A percentile compares a stretch with the other conserved stretches of the same genome.
Evolutionary conservation across 179 eudicot species (phyloP).

Genomic region (Beta macrorhiza): DNA sequence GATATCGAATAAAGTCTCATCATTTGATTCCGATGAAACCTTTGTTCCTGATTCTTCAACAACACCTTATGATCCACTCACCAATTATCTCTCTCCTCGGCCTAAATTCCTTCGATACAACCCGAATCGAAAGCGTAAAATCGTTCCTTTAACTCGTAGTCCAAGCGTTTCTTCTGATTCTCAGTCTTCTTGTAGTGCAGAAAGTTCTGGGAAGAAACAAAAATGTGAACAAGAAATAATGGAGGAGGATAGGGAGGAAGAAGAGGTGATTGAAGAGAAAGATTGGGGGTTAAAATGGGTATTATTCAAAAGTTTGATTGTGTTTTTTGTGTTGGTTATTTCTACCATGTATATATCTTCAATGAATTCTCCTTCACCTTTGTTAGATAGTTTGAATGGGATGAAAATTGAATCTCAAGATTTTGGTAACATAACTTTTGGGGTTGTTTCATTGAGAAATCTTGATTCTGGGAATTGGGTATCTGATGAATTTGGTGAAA

Average conservation of each 20-base stretch:
- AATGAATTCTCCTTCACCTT: constrained; percentile 12
- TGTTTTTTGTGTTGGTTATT: constrained; percentile 13
- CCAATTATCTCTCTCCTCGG: constrained; percentile 35
- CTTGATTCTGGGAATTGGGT: constrained; percentile 1
- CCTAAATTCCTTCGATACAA: constrained; percentile 30
- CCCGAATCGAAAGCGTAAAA: constrained; percentile 17
- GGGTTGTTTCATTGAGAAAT: constrained; percentile 22
- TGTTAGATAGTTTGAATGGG: neutral
- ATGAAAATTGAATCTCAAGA: neutral
- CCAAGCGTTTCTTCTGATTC: constrained; percentile 12
- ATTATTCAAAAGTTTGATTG: constrained; percentile 21
- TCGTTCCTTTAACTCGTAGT: constrained; percentile 4
- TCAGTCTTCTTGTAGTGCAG: neutral
- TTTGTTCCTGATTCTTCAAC: constrained; percentile 12
- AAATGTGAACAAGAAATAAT: neutral
- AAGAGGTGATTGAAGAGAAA: constrained; percentile 1
- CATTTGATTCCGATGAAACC: neutral
- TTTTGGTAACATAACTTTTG: constrained; percentile 8
- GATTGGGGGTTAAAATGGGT: constrained; percentile 26
- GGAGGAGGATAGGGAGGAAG: neutral
- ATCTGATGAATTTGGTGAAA: neutral
- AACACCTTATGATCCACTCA: constrained; percentile 31
- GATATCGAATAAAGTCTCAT: constrained; percentile 12
- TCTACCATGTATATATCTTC: constrained; percentile 19
- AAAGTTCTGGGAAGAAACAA: neutral